phyloP scores from a whole-genome alignment of 179 eudicot species.

The Actinidia arguta region DNA sequence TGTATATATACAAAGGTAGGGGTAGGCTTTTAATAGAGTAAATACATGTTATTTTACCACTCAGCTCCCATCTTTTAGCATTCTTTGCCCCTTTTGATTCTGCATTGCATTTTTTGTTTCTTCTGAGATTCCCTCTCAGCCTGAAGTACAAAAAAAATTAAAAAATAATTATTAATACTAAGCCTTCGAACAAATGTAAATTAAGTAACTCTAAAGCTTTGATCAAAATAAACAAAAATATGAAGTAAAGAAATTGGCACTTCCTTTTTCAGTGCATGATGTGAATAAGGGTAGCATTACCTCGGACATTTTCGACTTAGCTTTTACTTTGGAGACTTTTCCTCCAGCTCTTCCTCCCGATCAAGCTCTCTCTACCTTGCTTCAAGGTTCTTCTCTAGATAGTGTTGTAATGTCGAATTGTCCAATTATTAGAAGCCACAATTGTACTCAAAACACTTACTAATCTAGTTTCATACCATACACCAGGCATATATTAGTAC shows the following conservation, averaged over 20 bases:
- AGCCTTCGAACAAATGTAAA: no score
- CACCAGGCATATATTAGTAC: background rate
- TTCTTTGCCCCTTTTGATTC: constrained; percentile 77
- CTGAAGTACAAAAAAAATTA: constrained; percentile 48
- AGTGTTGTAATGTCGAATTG: constrained; percentile 57
- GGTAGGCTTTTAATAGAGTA: background rate
- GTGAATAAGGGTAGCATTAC: constrained; percentile 39
- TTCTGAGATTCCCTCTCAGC: constrained; percentile 92
- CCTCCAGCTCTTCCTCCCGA: constrained; percentile 90
- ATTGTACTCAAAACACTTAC: background rate
- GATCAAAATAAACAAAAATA: background rate
- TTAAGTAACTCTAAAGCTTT: background rate
- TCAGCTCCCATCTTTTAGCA: constrained; percentile 87
- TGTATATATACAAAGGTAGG: no score
- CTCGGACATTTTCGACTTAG: constrained; percentile 97
- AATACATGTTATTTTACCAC: background rate
- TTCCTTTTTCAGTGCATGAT: background rate
- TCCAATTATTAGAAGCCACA: constrained; percentile 10
- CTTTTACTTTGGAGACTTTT: constrained; percentile 89
- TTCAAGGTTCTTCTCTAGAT: constrained; percentile 94
- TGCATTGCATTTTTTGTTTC: constrained; percentile 88
- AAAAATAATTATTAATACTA: background rate
- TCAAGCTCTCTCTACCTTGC: constrained; percentile 83
- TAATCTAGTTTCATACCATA: no score
- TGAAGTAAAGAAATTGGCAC: background rate